Evolutionary conservation across 78 protist genomes (phyloP).

Genomic region (Tieghemostelium lacteum): DNA sequence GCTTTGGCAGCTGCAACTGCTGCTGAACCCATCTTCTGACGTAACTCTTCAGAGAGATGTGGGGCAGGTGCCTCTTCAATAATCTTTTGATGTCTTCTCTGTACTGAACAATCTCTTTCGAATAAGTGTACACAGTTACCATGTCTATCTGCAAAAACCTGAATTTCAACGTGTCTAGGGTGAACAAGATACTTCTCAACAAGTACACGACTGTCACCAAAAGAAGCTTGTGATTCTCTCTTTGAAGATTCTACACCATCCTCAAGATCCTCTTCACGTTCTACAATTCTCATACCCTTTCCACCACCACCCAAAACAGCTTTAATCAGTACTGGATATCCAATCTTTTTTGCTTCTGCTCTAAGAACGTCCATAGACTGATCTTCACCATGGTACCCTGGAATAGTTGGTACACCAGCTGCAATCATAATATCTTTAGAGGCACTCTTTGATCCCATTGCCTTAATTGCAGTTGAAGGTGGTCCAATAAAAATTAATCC

Average conservation of each 20-base stretch:
- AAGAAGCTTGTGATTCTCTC: slow-evolving; percentile 88
- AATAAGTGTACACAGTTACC: slow-evolving; percentile 92
- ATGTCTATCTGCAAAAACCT: slow-evolving; percentile 93
- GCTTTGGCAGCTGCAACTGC: slow-evolving; percentile 96
- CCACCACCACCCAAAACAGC: slow-evolving; percentile 98
- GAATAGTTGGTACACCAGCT: slow-evolving; percentile 88
- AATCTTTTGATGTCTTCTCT: slow-evolving; percentile 98
- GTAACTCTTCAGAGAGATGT: slow-evolving; percentile 72
- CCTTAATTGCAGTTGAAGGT: slow-evolving; percentile 88
- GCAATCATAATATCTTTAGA: slow-evolving; percentile 89
- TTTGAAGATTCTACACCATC: slow-evolving; percentile 83
- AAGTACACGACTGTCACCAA: slow-evolving; percentile 93
- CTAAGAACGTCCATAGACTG: slow-evolving; percentile 81
- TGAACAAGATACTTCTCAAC: slow-evolving; percentile 90
- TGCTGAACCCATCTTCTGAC: slow-evolving; percentile 89
- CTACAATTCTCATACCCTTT: slow-evolving; percentile 93
- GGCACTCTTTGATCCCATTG: slow-evolving; percentile 92
- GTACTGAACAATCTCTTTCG: slow-evolving; percentile 98
- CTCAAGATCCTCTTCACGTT: slow-evolving; percentile 66
- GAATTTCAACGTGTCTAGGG: slow-evolving; percentile 96
- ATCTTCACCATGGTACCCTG: slow-evolving; percentile 96
- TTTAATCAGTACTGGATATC: slow-evolving; percentile 96
- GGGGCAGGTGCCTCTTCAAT: slow-evolving; percentile 98
- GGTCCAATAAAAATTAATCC: slow-evolving; percentile 93
- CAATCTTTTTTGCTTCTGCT: slow-evolving; percentile 86